Evolutionary conservation across 2,329 filamentous ascomycete genomes (phyloP).

Genomic region (Penicillium olsonii): DNA sequence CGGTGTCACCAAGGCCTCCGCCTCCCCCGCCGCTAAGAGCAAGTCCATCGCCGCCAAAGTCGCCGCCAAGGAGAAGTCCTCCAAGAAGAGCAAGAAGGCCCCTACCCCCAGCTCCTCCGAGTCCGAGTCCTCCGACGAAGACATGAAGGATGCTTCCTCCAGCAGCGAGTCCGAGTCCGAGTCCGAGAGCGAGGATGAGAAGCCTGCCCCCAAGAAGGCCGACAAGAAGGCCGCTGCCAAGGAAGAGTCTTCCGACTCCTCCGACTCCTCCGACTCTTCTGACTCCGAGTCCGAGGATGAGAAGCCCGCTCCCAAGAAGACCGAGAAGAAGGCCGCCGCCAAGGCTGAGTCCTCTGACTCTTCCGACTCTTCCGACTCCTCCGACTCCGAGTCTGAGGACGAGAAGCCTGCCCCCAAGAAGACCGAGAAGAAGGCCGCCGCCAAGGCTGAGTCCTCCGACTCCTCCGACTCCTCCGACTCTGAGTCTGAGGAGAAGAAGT

Average conservation of each 20-base stretch:
- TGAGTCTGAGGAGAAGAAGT: constrained; percentile 30
- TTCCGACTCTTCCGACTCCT: constrained; percentile 37
- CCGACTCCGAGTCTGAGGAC: constrained; percentile 36
- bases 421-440: constrained; percentile 29
- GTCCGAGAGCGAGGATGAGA: constrained; percentile 34
- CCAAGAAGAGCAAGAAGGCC: constrained; percentile 47
- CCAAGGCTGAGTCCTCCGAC: constrained; percentile 31
- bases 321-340: constrained; percentile 28
- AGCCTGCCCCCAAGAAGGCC: constrained; percentile 28
- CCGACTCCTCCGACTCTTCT: constrained; percentile 35
- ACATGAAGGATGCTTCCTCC: constrained; percentile 34
- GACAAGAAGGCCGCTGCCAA: constrained; percentile 31
- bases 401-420: constrained; percentile 40
- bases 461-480: constrained; percentile 37
- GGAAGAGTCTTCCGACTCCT: constrained; percentile 30
- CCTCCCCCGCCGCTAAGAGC: constrained; percentile 48
- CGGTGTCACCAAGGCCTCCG: constrained; percentile 47
- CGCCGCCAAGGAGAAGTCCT: constrained; percentile 42
- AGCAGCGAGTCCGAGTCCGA: constrained; percentile 22
- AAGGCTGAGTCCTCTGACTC: constrained; percentile 30
- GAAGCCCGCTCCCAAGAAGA: constrained; percentile 29
- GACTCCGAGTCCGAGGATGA: constrained; percentile 37
- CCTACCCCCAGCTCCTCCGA: constrained; percentile 32
- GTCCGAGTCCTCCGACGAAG: constrained; percentile 39
- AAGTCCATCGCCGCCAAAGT: constrained; percentile 47